Percentiles rank a stretch among this genome's conserved stretches.
phyloP scores from a whole-genome alignment of 2,329 filamentous ascomycete species.

The Paracorniculantispora psalliotae region DNA sequence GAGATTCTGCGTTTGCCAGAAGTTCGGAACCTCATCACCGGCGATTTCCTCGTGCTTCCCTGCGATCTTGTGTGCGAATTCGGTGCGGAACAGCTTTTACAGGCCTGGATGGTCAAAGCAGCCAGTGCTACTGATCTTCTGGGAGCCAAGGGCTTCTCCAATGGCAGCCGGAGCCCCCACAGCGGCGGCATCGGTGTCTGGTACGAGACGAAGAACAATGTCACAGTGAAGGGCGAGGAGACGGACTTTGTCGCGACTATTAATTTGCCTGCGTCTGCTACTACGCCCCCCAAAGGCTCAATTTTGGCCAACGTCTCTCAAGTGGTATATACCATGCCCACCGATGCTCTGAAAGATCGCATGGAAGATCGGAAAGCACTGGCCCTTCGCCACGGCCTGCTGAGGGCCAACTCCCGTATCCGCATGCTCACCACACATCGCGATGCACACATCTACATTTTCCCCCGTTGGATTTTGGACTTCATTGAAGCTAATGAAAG shows the following conservation, averaged over 20 bases:
- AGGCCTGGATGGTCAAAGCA: constrained; percentile 87
- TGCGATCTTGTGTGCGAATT: constrained; percentile 93
- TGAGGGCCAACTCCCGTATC: constrained; percentile 69
- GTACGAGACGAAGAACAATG: constrained; percentile 77
- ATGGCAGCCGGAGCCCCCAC: constrained; percentile 36
- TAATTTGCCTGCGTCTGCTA: constrained; percentile 54
- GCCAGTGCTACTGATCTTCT: constrained; percentile 62
- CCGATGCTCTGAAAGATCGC: constrained; percentile 81
- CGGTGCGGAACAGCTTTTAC: constrained; percentile 73
- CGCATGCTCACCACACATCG: constrained; percentile 79
- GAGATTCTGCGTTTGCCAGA: constrained; percentile 82
- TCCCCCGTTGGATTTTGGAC: constrained; percentile 86
- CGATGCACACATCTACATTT: constrained; percentile 91
- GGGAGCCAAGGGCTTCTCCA: constrained; percentile 39
- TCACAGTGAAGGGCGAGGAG: constrained; percentile 80
- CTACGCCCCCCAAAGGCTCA: constrained; percentile 46
- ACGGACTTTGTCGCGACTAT: constrained; percentile 86
- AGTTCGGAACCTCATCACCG: constrained; percentile 70
- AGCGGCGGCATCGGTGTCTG: constrained; percentile 84
- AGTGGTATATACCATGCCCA: constrained; percentile 80
- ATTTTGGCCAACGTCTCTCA: constrained; percentile 66
- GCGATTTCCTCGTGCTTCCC: constrained; percentile 84
- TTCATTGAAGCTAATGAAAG: constrained; percentile 74
- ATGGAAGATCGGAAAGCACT: constrained; percentile 69
- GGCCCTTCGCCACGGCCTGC: constrained; percentile 68